Evolutionary conservation across 768 basidiomycete species (phyloP), one percentile per base, ranked within the genome.

Genomic region (Rhizopogon salebrosus): DNA sequence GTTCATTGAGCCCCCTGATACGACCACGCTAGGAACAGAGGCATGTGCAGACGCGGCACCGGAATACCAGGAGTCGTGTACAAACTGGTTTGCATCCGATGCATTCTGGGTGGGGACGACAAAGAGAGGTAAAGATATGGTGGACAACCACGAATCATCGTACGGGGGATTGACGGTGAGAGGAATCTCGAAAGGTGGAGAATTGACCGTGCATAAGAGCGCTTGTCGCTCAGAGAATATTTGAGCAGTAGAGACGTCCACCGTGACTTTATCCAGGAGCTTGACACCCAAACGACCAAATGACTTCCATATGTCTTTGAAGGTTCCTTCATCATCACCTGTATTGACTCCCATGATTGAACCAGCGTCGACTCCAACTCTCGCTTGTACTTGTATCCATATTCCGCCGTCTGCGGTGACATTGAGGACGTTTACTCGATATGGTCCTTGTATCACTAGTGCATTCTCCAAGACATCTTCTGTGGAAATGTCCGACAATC

Each of bases 301-400:
- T 2, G 77, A 71, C 66, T 85, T 89, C 83, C 84, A 86, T 27
- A 81, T 53, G 41, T 67, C 67, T n/a, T 62, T 56, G 41, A 82
- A 54, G 6, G 80, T 36, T 27, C 72, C 71, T 51, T 87, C 72
- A 7, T 73, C 69, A 8, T 67, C 59, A 26, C 71, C 68, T 10
- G 69, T 68, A 50, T 80, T 79, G 11, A 87, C 76, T 1, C 80
- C 84, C 13, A 87, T 69, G 18, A 82, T 70, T 8, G 73, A 64
- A 2, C 84, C 86, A 6, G 83, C 87, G 62, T 90, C 81, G n/a
- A 91, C 55, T 0, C 89, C 89, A 14, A 87, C 62, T 43, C 75
- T 71, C 4, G 76, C 84, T 16, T 78, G 69, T 5, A 89, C 70
- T 37, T 70, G 71, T 31, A 90, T 54, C 82, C 82, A 84, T 26